Base-by-base conservation (phyloP, 345 rosid species). In the Citrus australasica region DNA sequence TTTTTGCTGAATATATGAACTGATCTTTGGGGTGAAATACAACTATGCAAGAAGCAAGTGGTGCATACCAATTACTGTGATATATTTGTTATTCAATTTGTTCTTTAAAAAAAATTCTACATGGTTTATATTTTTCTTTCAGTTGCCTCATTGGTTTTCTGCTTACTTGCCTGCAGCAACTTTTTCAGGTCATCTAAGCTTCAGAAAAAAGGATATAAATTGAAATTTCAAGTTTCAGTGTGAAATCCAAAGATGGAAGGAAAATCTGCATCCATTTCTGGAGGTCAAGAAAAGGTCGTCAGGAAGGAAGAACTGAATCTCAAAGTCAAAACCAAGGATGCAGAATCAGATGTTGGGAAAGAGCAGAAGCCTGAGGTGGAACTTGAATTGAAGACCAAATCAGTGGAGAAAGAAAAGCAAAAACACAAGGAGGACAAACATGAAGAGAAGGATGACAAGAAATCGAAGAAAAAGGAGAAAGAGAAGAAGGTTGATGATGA, bases 311-410 rank as follows among this genome's bases (percentile, higher is more conserved):
- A 90, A 73, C 55, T 88, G 79, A 84, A 90, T 75, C 64, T 89
- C 32, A 87, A 83, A 82, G 69, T 91, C 78, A 87, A 91, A 88
- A 66, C 87, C 24, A 76, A 88, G 56, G 92, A 87, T 72, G 19
- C 58, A 71, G 83, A 81, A 59, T 16, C 85, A 25, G 77, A 60
- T 4, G 84, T 79, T 73, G 84, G 58, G 75, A 75, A 79, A 51
- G 85, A 77, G 62, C 84, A 82, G 32, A 82, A 86, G 42, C 75
- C 81, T 38, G 85, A 86, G 87, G 72, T 82, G 64, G 93, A 89
- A 73, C 73, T 87, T 79, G 90, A 88, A 69, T 81, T 89, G 83
- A 87, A 93, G 84, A 82, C 90, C 28, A 89, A 92, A 82, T 80
- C 90, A 1, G 74, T 68, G 0, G 91, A 92, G 85, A 89, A 90